Evolutionary conservation across 2,329 filamentous ascomycete genomes (phyloP).

Genomic region (Colletotrichum melonis): DNA sequence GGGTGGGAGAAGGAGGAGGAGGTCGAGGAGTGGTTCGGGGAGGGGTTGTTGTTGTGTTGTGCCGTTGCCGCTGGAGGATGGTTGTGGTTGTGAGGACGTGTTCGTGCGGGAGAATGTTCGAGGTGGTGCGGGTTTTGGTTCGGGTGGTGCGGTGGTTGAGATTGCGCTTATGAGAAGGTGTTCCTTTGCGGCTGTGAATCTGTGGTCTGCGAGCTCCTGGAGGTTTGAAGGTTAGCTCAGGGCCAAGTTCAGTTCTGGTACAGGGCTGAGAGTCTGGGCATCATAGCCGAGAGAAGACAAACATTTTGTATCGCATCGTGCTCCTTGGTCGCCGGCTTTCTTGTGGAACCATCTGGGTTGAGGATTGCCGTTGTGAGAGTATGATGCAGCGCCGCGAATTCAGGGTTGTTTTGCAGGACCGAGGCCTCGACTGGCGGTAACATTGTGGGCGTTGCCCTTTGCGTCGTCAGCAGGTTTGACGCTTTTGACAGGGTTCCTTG

Average conservation of each 20-base stretch:
- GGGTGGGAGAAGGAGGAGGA: conserved; percentile 65
- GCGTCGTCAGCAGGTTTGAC: background rate
- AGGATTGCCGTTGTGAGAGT: conserved; percentile 65
- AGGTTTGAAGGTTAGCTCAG: background rate
- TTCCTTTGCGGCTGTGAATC: conserved; percentile 59
- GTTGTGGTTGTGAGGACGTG: conserved; percentile 38
- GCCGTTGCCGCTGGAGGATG: conserved; percentile 24
- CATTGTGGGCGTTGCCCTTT: conserved; percentile 49
- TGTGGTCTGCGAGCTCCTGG: conserved; percentile 62
- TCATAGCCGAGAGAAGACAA: conserved; percentile 21
- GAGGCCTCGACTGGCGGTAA: conserved; percentile 68
- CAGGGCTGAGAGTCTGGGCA: background rate
- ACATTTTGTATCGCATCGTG: conserved; percentile 63
- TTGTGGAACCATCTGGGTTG: conserved; percentile 68
- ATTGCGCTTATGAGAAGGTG: conserved; percentile 65
- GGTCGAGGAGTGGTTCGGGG: conserved; percentile 60
- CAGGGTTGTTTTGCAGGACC: conserved; percentile 66
- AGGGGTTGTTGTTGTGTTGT: conserved; percentile 39
- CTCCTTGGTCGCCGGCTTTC: conserved; percentile 60
- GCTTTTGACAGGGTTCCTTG: rapidly evolving
- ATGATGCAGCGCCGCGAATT: conserved; percentile 69
- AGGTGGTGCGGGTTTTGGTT: conserved; percentile 31
- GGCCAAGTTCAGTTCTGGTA: background rate
- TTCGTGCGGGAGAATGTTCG: conserved; percentile 43
- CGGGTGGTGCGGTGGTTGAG: conserved; percentile 52